These are phyloP conservation scores for Mucor circinelloides DNA, from an alignment of 371 early-diverging fungal genomes.

Conservation along the genomic window DNA sequence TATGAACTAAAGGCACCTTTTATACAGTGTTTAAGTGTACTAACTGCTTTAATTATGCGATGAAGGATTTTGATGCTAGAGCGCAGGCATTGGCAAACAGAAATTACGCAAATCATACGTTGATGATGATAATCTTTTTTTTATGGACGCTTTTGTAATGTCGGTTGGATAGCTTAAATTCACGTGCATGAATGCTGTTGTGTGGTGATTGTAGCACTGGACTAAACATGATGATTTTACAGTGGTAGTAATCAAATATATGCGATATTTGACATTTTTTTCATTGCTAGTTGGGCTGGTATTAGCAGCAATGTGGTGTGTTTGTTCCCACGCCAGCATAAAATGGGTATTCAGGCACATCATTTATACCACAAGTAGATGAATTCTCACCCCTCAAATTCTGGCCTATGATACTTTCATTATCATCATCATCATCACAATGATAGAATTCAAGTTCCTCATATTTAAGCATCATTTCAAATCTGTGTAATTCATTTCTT, in stretches of 20 bases:
- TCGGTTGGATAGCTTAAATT: slow-evolving; percentile 3
- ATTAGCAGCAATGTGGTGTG: not conserved
- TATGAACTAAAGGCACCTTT: not conserved
- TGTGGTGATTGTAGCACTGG: not conserved
- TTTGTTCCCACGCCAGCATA: not conserved
- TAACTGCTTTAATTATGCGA: slow-evolving; percentile 10
- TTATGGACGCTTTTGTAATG: not conserved
- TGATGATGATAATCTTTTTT: not conserved
- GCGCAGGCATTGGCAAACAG: not conserved
- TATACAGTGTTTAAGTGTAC: slow-evolving; percentile 6
- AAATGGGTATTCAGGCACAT: not conserved
- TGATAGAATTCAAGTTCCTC: not conserved
- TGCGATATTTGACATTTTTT: not conserved
- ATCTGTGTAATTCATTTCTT: not conserved
- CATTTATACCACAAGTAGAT: not conserved
- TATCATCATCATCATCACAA: not conserved
- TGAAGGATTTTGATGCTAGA: slow-evolving; percentile 4
- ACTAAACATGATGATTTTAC: not conserved
- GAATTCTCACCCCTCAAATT: not conserved
- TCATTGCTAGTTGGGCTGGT: not conserved
- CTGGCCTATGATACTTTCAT: not conserved
- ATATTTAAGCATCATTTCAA: not conserved
- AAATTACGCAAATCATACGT: not conserved
- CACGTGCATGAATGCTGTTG: not conserved
- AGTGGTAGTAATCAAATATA: not conserved